A percentile compares a stretch with the other conserved stretches of the same genome.
These are phyloP conservation scores for Xanthoconium stramineum DNA, from an alignment of 768 basidiomycete genomes.

Conservation along the genomic window DNA sequence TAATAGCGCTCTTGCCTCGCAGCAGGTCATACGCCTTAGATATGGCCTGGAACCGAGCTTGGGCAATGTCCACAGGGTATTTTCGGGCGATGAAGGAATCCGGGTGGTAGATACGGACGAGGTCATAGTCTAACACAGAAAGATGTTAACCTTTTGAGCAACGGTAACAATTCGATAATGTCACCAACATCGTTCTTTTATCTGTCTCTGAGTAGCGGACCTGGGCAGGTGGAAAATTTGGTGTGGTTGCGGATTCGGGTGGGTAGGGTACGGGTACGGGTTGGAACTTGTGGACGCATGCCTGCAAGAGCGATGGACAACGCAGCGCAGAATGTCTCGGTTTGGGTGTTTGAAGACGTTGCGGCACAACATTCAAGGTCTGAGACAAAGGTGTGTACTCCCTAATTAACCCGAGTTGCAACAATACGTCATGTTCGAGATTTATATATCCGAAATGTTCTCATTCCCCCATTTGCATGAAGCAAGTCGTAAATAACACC, in stretches of 20 bases:
- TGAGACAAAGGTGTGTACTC: not conserved
- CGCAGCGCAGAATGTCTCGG: slow-evolving; percentile 4
- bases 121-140: slow-evolving; percentile 60
- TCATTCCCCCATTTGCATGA: not conserved
- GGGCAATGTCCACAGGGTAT: slow-evolving; percentile 47
- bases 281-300: slow-evolving; percentile 23
- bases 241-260: slow-evolving; percentile 53
- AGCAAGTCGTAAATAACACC: not conserved
- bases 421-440: not conserved
- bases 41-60: slow-evolving; percentile 68
- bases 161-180: not conserved
- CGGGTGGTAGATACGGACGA: slow-evolving; percentile 77
- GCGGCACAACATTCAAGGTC: slow-evolving; percentile 8
- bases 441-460: not conserved
- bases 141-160: not conserved
- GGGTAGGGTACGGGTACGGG: slow-evolving; percentile 50
- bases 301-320: slow-evolving; percentile 10
- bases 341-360: slow-evolving; percentile 7
- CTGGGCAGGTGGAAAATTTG: slow-evolving; percentile 61
- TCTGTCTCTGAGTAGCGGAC: slow-evolving; percentile 48
- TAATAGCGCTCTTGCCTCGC: slow-evolving; percentile 41
- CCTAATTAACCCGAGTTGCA: not conserved
- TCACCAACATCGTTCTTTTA: slow-evolving; percentile 56
- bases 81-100: slow-evolving; percentile 51
- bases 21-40: slow-evolving; percentile 65